These are phyloP conservation scores for Penicillium pancosmium DNA, from an alignment of 495 filamentous ascomycete genomes.

Conservation along the genomic window DNA sequence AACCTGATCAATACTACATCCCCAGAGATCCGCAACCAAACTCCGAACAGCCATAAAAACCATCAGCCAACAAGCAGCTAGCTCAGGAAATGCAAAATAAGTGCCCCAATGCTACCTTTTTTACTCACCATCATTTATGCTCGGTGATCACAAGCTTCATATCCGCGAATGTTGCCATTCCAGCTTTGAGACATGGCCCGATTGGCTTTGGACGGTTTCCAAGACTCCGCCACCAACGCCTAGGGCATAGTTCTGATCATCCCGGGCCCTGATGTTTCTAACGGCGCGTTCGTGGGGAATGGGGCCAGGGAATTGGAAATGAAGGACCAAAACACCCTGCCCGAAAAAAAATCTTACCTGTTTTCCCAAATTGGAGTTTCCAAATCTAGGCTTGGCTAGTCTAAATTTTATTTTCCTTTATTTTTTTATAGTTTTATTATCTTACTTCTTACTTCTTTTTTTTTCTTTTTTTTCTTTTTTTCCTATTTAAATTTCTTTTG, in stretches of 20 bases:
- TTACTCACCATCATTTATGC: neutral
- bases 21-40: neutral
- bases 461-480: conserved; percentile 4
- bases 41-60: neutral
- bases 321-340: neutral
- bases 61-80: neutral
- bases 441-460: conserved; percentile 8
- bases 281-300: conserved; percentile 29
- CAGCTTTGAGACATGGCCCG: neutral
- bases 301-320: conserved; percentile 4
- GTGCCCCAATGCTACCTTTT: neutral
- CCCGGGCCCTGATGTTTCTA: conserved; percentile 5
- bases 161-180: neutral
- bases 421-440: neutral
- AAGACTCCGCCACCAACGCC: neutral
- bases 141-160: neutral
- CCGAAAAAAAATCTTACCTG: neutral
- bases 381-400: neutral
- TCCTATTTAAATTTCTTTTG: conserved; percentile 7
- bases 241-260: conserved; percentile 1
- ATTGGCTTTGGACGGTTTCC: neutral
- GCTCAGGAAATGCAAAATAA: neutral
- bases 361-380: neutral
- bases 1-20: neutral
- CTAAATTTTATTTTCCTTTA: neutral